phyloP scores from a whole-genome alignment of 2,329 filamentous ascomycete genomes.

The Microsporum audouinii region DNA sequence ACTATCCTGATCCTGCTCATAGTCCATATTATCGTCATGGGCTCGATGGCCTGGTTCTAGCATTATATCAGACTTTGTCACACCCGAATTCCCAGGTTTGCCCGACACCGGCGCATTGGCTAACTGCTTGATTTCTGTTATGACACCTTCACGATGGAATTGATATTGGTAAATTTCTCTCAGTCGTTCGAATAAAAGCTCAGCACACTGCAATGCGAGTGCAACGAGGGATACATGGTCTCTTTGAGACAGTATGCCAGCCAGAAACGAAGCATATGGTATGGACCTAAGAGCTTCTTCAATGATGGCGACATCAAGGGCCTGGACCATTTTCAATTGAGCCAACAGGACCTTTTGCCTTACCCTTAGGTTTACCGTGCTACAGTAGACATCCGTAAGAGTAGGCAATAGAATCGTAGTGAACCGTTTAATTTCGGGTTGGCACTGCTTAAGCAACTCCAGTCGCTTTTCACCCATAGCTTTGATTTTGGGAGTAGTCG shows the following conservation, averaged over 20 bases:
- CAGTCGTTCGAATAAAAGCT: conserved; percentile 72
- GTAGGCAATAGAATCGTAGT: conserved; percentile 88
- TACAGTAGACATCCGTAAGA: conserved; percentile 90
- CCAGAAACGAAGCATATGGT: conserved; percentile 89
- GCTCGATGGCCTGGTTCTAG: conserved; percentile 8
- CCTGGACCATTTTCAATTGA: conserved; percentile 97
- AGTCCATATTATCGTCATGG: conserved; percentile 13
- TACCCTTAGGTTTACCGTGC: conserved; percentile 89
- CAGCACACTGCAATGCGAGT: conserved; percentile 76
- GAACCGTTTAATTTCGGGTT: conserved; percentile 77
- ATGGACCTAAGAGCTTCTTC: conserved; percentile 76
- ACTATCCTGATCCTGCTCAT: conserved; percentile 18
- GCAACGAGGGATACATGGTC: conserved; percentile 82
- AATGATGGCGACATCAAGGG: conserved; percentile 74
- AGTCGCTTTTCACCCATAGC: conserved; percentile 64
- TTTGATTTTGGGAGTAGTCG: conserved; percentile 30
- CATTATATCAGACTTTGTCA: conserved; percentile 6
- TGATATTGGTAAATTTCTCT: conserved; percentile 88
- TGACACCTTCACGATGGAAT: conserved; percentile 92
- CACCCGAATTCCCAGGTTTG: conserved; percentile 6
- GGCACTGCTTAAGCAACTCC: conserved; percentile 71
- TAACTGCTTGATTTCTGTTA: conserved; percentile 77
- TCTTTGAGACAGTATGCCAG: conserved; percentile 88
- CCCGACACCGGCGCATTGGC: conserved; percentile 38
- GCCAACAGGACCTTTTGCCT: conserved; percentile 89